Evolutionary conservation across 1,139 yeast genomes (phyloP).

Genomic region (Protomyces lactucae-debilis): DNA sequence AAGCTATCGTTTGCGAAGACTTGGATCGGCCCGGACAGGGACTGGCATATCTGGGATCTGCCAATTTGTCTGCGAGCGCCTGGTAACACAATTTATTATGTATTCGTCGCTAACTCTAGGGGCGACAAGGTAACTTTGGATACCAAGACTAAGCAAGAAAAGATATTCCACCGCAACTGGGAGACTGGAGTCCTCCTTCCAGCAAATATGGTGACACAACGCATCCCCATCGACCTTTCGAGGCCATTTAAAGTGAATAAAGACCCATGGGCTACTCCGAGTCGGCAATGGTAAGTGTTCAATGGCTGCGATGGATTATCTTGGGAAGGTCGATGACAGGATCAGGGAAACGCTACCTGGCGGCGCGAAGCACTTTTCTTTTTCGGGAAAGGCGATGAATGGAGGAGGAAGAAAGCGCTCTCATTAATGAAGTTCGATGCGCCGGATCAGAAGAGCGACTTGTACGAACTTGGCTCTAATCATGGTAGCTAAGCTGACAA

Average conservation of each 20-base stretch:
- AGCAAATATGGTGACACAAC: background rate
- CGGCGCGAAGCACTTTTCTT: background rate
- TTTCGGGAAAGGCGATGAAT: background rate
- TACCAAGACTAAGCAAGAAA: constrained; percentile 16
- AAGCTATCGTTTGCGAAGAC: constrained; percentile 29
- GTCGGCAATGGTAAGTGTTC: constrained; percentile 58
- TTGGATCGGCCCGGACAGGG: background rate
- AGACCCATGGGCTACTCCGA: constrained; percentile 9
- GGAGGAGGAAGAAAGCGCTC: background rate
- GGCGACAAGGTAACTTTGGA: constrained; percentile 31
- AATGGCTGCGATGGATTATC: constrained; percentile 63
- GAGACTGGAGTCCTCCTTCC: constrained; percentile 33
- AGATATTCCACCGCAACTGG: constrained; percentile 32
- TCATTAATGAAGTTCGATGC: background rate
- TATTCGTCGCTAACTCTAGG: constrained; percentile 21
- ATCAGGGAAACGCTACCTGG: constrained; percentile 36
- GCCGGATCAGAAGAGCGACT: background rate
- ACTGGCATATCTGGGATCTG: constrained; percentile 34
- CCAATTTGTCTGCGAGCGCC: constrained; percentile 35
- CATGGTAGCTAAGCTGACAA: background rate
- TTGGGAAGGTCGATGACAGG: constrained; percentile 61
- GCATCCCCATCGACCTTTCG: background rate
- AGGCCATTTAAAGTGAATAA: background rate
- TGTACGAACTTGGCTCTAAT: background rate
- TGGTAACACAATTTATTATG: constrained; percentile 29